Evolutionary conservation across 352 stramenopile species (phyloP), one percentile per base, ranked within the genome.

Genomic region (Phytopythium delawarense): DNA sequence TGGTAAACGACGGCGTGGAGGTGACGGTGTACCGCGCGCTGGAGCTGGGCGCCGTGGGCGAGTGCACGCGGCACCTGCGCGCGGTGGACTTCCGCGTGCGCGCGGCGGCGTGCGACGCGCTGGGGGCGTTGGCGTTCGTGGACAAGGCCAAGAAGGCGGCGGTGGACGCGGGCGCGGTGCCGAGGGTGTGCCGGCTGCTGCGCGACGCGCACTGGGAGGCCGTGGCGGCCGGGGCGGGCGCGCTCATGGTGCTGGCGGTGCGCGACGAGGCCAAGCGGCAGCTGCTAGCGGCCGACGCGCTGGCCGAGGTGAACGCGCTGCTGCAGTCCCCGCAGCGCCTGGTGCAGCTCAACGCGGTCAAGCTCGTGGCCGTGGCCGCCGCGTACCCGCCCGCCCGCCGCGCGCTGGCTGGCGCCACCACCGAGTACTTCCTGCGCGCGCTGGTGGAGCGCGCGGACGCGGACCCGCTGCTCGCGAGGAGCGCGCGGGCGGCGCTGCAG

Each of bases 261-360:
- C 48, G 88, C 60, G 81, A 91, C 61, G 79, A 91, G 30, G 72
- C 80, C 23, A 92, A 92, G 76, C 76, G 78, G 34, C 66, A 74
- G 61, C 76, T 92, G 55, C 73, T 91, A 39, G 65, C 68, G 16
- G 64, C 63, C 32, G 76, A 87, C 16, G 79, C 67, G 6, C 69
- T 89, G 8, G 61, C 70, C 30, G 67, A 40, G n/a, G 59, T 88
- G 42, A 87, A 87, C 48, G 76, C 87, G 52, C 62, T 92, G 40
- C 68, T 93, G 64, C 72, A 90, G 68, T 74, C 80, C 55, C 67
- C 74, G 59, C 82, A 79, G 53, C 55, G 71, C 40, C 68, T 78
- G 37, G 63, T 91, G 49, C 80, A 90, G 63, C 67, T 93, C 54
- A 88, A 89, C 64, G 68, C 74, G 18, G 64, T 81, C 45, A 91